phyloP scores from a whole-genome alignment of 2,329 filamentous ascomycete species.

The Colletotrichum nymphaeae region DNA sequence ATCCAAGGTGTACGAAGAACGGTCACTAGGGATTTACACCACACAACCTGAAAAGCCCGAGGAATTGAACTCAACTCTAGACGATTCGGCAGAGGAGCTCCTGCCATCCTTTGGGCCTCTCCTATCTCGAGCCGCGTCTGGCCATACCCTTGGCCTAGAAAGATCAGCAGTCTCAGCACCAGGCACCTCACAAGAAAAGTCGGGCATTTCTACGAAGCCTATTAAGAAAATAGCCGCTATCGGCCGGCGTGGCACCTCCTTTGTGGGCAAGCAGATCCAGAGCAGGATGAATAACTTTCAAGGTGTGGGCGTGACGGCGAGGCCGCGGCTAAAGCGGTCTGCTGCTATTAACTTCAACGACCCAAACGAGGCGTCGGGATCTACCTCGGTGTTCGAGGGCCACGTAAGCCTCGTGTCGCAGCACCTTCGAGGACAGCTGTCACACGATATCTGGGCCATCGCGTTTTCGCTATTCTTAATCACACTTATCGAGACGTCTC shows the following conservation, averaged over 20 bases:
- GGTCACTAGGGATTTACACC: constrained; percentile 70
- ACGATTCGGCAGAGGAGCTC: constrained; percentile 42
- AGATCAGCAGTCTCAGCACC: constrained; percentile 37
- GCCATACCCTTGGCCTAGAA: background rate
- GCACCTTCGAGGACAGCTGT: constrained; percentile 71
- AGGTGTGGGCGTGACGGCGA: constrained; percentile 53
- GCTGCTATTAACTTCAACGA: constrained; percentile 22
- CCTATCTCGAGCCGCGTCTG: constrained; percentile 27
- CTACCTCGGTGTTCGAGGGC: constrained; percentile 43
- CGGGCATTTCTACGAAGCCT: constrained; percentile 58
- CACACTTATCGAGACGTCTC: constrained; percentile 67
- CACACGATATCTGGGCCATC: constrained; percentile 77
- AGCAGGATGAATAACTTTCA: constrained; percentile 54
- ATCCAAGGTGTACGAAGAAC: constrained; percentile 75
- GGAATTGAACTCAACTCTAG: constrained; percentile 36
- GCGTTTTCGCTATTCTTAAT: constrained; percentile 70
- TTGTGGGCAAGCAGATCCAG: constrained; percentile 66
- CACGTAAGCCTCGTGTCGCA: constrained; percentile 62
- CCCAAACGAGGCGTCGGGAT: constrained; percentile 1
- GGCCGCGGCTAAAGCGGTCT: constrained; percentile 33
- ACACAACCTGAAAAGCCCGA: constrained; percentile 43
- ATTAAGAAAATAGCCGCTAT: constrained; percentile 40
- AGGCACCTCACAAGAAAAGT: constrained; percentile 42
- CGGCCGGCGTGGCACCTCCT: constrained; percentile 51
- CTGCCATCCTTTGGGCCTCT: constrained; percentile 9